Percentiles rank a stretch among this genome's conserved stretches.
These are phyloP conservation scores for Pseudovirgaria hyperparasitica DNA, from an alignment of 2,329 filamentous ascomycete genomes.

Conservation along the genomic window DNA sequence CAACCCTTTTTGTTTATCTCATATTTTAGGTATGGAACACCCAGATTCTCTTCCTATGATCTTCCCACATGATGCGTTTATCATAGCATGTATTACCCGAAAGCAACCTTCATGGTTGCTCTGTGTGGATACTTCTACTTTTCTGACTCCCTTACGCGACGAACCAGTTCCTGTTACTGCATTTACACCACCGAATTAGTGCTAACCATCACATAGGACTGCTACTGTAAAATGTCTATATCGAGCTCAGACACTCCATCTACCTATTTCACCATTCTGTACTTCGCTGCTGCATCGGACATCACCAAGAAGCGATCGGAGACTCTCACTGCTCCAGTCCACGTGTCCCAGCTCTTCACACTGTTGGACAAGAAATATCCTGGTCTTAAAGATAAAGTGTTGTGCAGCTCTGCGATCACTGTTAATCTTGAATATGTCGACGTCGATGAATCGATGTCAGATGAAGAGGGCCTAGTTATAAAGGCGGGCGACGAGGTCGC, in stretches of 20 bases:
- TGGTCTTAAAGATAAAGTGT: constrained; percentile 55
- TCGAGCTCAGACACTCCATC: constrained; percentile 36
- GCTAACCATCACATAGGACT: constrained; percentile 8
- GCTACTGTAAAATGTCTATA: constrained; percentile 20
- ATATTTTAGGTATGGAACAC: background rate
- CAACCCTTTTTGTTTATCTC: constrained; percentile 1
- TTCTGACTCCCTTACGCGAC: constrained; percentile 18
- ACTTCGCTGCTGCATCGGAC: constrained; percentile 65
- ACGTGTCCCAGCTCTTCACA: constrained; percentile 50
- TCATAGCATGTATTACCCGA: constrained; percentile 40
- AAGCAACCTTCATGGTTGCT: constrained; percentile 13
- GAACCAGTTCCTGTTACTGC: constrained; percentile 2
- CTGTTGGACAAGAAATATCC: constrained; percentile 55
- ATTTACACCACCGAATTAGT: background rate
- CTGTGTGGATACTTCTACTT: constrained; percentile 18
- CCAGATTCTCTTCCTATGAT: background rate
- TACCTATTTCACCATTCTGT: constrained; percentile 67
- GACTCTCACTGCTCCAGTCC: constrained; percentile 51
- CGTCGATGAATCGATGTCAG: constrained; percentile 40
- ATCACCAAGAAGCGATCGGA: constrained; percentile 59
- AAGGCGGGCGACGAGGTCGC: constrained; percentile 70
- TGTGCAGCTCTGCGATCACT: constrained; percentile 63
- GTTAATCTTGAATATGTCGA: constrained; percentile 76
- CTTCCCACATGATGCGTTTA: constrained; percentile 21
- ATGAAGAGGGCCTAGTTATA: constrained; percentile 39